phyloP scores from a whole-genome alignment of 495 filamentous ascomycete genomes.

The Neurospora sp. region DNA sequence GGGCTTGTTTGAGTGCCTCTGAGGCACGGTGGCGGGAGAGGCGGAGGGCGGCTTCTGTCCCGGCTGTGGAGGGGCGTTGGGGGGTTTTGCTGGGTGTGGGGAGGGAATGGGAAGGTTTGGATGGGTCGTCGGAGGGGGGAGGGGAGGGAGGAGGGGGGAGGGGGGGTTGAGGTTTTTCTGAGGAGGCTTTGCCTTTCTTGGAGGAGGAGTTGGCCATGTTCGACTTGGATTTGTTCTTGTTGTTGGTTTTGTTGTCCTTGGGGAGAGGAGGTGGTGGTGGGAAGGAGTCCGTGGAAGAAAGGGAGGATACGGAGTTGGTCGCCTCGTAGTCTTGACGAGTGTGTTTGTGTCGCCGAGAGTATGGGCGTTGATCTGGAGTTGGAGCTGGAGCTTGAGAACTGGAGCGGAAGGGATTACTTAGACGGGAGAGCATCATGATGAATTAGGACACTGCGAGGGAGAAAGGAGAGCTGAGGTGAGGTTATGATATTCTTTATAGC shows the following conservation, averaged over 20 bases:
- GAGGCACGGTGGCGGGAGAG: slow-evolving; percentile 15
- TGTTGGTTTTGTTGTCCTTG: background rate
- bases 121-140: background rate
- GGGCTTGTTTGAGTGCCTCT: slow-evolving; percentile 13
- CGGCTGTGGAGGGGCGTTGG: slow-evolving; percentile 19
- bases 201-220: background rate
- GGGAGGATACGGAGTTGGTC: background rate
- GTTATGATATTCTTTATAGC: background rate
- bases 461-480: background rate
- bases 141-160: background rate
- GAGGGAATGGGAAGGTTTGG: background rate
- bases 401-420: background rate
- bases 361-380: background rate
- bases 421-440: background rate
- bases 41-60: slow-evolving; percentile 22
- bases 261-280: background rate
- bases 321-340: background rate
- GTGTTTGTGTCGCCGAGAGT: background rate
- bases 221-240: background rate
- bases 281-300: background rate
- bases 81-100: background rate
- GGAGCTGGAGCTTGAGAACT: background rate
- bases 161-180: background rate
- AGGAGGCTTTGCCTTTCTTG: background rate
- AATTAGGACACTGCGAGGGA: background rate